Percentiles rank a stretch among this genome's conserved stretches.
Conservation (phyloP, 2,329 filamentous ascomycete species). For the Sporothrix pallida region DNA sequence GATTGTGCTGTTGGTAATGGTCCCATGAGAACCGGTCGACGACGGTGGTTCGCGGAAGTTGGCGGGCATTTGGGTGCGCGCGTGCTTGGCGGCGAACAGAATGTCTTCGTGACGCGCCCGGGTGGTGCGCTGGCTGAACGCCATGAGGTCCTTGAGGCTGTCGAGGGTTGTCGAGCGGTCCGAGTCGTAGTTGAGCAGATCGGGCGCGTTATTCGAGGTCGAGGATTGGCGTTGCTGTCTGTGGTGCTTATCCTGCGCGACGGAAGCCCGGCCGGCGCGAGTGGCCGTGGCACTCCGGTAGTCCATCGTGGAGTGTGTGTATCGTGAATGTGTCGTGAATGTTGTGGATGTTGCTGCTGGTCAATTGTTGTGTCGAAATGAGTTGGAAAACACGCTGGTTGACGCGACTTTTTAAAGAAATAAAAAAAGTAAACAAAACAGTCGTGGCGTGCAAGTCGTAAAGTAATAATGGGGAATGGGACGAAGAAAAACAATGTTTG, state of each 20-base stretch:
- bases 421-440: constrained; percentile 36
- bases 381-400: background rate
- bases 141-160: constrained; percentile 38
- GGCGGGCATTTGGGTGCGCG: constrained; percentile 36
- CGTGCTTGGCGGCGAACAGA: constrained; percentile 35
- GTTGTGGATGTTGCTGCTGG: background rate
- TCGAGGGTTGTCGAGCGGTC: constrained; percentile 37
- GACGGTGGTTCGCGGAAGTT: constrained; percentile 39
- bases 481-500: constrained; percentile 28
- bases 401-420: constrained; percentile 28
- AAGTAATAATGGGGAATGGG: constrained; percentile 11
- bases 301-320: constrained; percentile 28
- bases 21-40: constrained; percentile 40
- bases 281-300: constrained; percentile 29
- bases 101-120: constrained; percentile 49
- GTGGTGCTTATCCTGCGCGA: constrained; percentile 27
- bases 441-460: constrained; percentile 16
- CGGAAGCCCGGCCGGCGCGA: constrained; percentile 28
- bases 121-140: constrained; percentile 32
- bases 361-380: background rate
- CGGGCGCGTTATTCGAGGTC: background rate
- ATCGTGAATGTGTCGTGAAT: background rate
- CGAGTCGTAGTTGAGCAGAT: constrained; percentile 36
- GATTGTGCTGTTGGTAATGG: constrained; percentile 38
- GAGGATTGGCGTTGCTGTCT: background rate